Base-by-base conservation (phyloP, 2,329 filamentous ascomycete genomes). In the Neofusicoccum laricinum region DNA sequence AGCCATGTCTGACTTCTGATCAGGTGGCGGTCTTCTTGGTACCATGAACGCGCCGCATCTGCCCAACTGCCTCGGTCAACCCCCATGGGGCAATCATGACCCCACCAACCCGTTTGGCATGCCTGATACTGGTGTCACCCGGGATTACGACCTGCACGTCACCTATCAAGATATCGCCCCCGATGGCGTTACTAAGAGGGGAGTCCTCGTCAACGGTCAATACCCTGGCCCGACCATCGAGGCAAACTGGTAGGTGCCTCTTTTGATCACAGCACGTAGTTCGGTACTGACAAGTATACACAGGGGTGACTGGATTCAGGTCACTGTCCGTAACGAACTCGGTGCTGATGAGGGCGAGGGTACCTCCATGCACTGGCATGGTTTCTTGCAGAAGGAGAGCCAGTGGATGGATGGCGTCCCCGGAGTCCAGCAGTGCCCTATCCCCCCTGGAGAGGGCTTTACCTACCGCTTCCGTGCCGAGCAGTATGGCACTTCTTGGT, bases 391-490 rank as follows among this genome's bases (percentile, higher is more conserved):
- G 41, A 68, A 67, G 15, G 67, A 69, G n/a, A 75, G 72, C 21
- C 69, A 72, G 8, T 76, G 72, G 72, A 75, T 72, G 61, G 75
- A 77, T 64, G 75, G 75, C 63, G 75, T 77, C 2, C 73, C 75
- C 3, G 71, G 72, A 11, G 70, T 76, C 34, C 64, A 66, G 32
- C 74, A 77, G 57, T 77, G 75, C 58, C 76, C 76, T 2, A 72
- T 78, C 43, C 68, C 70, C 19, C 76, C 76, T 69, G 73, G 71
- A 70, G 61, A 65, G 4, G 65, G 53, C 25, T 66, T 68, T 21
- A 72, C 66, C 3, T 75, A 75, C 64, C 66, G 41, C 12, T 73
- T 73, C 64, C 55, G 63, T 17, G 75, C 75, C 15, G 73, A 72
- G 2, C 73, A 72, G 55, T 71, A 70, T 1, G 76, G 76, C 1